Evolutionary conservation across 2,329 filamentous ascomycete species (phyloP), one percentile per base, ranked within the genome.

Genomic region (Ophiostoma sp.): DNA sequence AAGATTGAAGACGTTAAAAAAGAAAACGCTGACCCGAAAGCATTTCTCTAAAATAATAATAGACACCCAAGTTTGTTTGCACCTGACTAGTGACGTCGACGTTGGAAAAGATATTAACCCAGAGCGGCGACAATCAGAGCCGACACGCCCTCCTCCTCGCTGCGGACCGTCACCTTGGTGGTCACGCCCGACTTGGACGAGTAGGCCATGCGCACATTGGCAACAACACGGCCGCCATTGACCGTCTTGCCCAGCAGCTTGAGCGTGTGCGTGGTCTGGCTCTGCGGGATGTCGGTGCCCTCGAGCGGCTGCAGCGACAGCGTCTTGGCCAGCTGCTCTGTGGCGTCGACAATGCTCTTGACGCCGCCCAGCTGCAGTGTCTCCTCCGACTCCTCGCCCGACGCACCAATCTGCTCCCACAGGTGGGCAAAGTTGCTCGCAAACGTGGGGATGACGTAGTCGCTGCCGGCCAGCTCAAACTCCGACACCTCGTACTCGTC

Each of bases 401-500:
- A 87, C n/a, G 93, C 92, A 71, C 93, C 94, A 71, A 95, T 90
- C 82, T 97, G 93, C 82, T 97, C 94, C 95, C 95, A 99, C 66
- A 98, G 89, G 79, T 97, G 94, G 80, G 93, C 94, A 81, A 98
- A 99, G 86, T 94, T 97, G 81, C 95, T 93, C 22, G 95, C 95
- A 82, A 97, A 99, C 1, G 94, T 92, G 25, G 96, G 96, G 66
- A 97, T 88, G 75, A 99, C 90, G 82, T 98, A 99, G 82, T 99
- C 96, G 77, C 94, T 94, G 74, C 95, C 96, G 22, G 90, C 88
- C 75, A 99, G 89, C 75, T 98, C 95, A 75, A 98, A 90, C 80
- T 98, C 94, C 75, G 96, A 94, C 74, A 98, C 92, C 84, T 98
- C 93, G 80, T 99, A 99, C 84, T 99, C 96, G 79, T 99, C 96